Conservation (phyloP, 1,139 yeast genomes). For the Kodamaea fungicola region DNA sequence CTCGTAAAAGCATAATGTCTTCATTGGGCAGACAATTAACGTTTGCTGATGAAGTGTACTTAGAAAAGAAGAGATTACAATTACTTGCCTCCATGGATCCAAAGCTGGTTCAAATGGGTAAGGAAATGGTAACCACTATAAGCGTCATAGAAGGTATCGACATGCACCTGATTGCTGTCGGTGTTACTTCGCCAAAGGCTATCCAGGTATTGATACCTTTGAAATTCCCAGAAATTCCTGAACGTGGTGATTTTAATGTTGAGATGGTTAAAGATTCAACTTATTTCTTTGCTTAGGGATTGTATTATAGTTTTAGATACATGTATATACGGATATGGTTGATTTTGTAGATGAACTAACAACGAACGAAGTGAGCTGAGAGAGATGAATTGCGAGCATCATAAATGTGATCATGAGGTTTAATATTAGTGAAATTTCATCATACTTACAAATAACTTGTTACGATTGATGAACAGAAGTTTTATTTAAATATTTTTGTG, state of each 20-base stretch:
- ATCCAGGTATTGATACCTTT: conserved; percentile 56
- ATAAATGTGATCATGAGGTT: too few species aligned
- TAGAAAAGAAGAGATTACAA: conserved; percentile 64
- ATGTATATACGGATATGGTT: too few species aligned
- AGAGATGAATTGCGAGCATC: too few species aligned
- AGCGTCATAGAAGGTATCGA: conserved; percentile 52
- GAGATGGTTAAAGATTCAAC: conserved; percentile 64
- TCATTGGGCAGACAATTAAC: conserved; percentile 58
- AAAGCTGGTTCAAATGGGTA: conserved; percentile 48
- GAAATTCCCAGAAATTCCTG: conserved; percentile 70
- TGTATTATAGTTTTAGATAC: too few species aligned
- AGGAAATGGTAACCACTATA: conserved; percentile 68
- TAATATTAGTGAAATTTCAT: too few species aligned
- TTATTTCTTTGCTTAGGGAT: conserved; percentile 64
- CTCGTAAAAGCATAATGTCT: conserved; percentile 48
- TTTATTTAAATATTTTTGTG: too few species aligned
- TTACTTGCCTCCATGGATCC: conserved; percentile 54
- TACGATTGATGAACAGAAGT: too few species aligned
- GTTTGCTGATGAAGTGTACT: conserved; percentile 66
- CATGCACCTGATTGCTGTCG: conserved; percentile 22
- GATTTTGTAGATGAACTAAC: too few species aligned
- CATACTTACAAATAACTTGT: too few species aligned
- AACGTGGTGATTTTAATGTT: conserved; percentile 83
- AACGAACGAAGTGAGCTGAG: too few species aligned
- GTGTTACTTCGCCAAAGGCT: conserved; percentile 21